Evolutionary conservation across 2,329 filamentous ascomycete species (phyloP).

Genomic region (Berkeleyomyces rouxiae): DNA sequence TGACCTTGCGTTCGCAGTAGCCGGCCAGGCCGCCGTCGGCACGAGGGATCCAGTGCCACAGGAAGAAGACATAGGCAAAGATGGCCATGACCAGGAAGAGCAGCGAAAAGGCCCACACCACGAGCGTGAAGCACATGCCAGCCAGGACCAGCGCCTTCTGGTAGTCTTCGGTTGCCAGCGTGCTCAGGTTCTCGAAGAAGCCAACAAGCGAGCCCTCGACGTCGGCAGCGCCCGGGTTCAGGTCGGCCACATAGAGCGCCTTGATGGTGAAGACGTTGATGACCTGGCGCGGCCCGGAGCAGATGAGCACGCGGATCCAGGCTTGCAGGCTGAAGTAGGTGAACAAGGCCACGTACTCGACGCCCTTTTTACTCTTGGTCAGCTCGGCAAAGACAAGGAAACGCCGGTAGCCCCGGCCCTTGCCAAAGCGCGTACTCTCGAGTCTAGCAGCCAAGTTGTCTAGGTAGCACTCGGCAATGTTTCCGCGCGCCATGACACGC

Average conservation of each 20-base stretch:
- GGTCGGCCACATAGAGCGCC: slow-evolving; percentile 60
- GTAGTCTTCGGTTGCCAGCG: slow-evolving; percentile 55
- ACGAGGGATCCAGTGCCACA: slow-evolving; percentile 81
- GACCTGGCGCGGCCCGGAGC: slow-evolving; percentile 79
- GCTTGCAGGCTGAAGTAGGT: slow-evolving; percentile 70
- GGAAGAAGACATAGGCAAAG: slow-evolving; percentile 70
- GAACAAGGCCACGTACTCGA: slow-evolving; percentile 79
- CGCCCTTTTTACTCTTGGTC: slow-evolving; percentile 80
- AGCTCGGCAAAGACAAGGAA: slow-evolving; percentile 87
- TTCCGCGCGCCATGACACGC: slow-evolving; percentile 66
- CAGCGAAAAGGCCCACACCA: slow-evolving; percentile 76
- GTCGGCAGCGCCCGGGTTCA: slow-evolving; percentile 28
- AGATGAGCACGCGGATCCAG: slow-evolving; percentile 77
- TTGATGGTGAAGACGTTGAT: slow-evolving; percentile 82
- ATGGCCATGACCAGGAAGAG: slow-evolving; percentile 58
- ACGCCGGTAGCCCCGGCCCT: slow-evolving; percentile 63
- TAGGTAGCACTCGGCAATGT: slow-evolving; percentile 81
- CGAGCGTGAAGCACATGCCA: slow-evolving; percentile 79
- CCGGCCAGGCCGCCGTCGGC: slow-evolving; percentile 63
- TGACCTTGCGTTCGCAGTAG: slow-evolving; percentile 87
- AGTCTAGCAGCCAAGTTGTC: slow-evolving; percentile 73
- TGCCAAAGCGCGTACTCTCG: slow-evolving; percentile 60
- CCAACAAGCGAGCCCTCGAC: slow-evolving; percentile 49
- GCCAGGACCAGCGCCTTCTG: slow-evolving; percentile 70
- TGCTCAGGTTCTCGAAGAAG: slow-evolving; percentile 70